A percentile compares a stretch with the other conserved stretches of the same genome.
Conservation (phyloP, 768 basidiomycete species). For the Mycena vulgaris region DNA sequence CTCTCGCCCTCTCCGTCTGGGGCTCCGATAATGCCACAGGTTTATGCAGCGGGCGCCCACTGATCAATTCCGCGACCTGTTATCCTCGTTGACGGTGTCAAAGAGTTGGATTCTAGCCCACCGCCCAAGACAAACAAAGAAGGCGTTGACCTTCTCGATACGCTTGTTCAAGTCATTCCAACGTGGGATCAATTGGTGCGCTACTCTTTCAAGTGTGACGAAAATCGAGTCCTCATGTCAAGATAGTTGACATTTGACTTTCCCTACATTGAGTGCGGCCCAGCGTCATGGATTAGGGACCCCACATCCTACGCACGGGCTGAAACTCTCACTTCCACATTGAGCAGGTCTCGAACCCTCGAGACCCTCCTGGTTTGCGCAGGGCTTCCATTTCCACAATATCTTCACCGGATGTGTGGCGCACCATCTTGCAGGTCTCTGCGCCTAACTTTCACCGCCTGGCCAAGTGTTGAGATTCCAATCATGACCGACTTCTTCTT, state of each 20-base stretch:
- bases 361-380: not conserved
- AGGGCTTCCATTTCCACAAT: not conserved
- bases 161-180: not conserved
- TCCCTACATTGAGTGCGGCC: not conserved
- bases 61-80: conserved; percentile 15
- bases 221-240: not conserved
- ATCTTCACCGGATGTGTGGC: not conserved
- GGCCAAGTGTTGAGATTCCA: no score
- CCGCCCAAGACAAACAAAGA: conserved; percentile 4
- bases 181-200: conserved; percentile 23
- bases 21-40: not conserved
- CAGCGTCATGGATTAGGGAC: no score
- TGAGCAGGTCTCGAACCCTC: not conserved
- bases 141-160: not conserved
- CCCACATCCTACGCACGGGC: not conserved
- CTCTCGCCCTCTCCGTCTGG: not conserved
- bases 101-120: no score
- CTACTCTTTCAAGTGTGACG: not conserved
- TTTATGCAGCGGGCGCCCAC: conserved; percentile 7
- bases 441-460: no score
- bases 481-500: no score
- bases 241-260: not conserved
- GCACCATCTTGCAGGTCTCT: not conserved
- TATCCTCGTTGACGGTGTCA: not conserved
- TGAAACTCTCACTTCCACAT: not conserved